These are phyloP conservation scores for Penicillium sumatraense DNA, from an alignment of 2,329 filamentous ascomycete species.

Conservation along the genomic window DNA sequence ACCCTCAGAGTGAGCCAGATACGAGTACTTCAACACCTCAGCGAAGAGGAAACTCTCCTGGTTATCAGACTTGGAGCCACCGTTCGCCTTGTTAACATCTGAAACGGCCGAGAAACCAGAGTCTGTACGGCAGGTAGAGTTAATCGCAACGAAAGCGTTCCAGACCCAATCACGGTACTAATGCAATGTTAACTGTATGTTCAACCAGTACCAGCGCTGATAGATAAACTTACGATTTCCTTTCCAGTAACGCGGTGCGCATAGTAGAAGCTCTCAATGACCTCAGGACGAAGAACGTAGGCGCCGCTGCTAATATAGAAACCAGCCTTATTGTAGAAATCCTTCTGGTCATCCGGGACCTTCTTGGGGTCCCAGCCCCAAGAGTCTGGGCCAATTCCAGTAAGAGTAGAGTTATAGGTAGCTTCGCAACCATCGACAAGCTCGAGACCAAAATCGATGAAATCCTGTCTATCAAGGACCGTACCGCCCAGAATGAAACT, in stretches of 20 bases:
- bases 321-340: constrained; percentile 69
- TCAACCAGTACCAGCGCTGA: no score
- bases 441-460: constrained; percentile 73
- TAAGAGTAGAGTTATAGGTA: constrained; percentile 71
- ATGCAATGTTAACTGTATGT: constrained; percentile 18
- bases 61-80: constrained; percentile 68
- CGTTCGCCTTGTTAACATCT: constrained; percentile 67
- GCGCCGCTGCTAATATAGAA: constrained; percentile 68
- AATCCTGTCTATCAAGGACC: constrained; percentile 66
- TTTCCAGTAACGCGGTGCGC: constrained; percentile 80
- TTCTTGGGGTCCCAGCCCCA: constrained; percentile 66
- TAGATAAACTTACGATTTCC: constrained; percentile 48
- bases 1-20: constrained; percentile 66
- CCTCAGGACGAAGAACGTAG: constrained; percentile 79
- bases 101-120: constrained; percentile 69
- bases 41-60: constrained; percentile 90
- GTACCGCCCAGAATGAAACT: constrained; percentile 83
- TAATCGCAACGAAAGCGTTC: constrained; percentile 74
- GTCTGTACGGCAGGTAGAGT: constrained; percentile 63
- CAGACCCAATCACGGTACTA: constrained; percentile 82
- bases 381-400: constrained; percentile 76
- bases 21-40: constrained; percentile 84
- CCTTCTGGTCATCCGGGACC: constrained; percentile 52
- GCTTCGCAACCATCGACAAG: constrained; percentile 75
- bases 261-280: constrained; percentile 85